A percentile compares a stretch with the other conserved stretches of the same genome.
Conservation (phyloP, 805 yeast species). For the Clavispora carvajalis region DNA sequence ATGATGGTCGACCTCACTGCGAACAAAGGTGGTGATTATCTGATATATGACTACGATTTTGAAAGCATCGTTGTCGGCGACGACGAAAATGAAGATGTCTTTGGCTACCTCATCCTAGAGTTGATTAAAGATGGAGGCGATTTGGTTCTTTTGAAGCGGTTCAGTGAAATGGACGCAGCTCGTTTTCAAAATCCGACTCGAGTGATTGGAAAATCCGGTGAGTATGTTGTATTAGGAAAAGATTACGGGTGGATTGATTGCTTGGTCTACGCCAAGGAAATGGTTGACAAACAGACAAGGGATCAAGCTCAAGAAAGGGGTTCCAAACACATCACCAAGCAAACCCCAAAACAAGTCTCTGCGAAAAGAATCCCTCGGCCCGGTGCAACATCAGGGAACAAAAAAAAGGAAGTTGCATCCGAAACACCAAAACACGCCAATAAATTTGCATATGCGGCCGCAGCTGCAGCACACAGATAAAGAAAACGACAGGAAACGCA, state of each 20-base stretch:
- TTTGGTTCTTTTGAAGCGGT: conserved; percentile 46
- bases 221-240: conserved; percentile 38
- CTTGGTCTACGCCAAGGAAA: conserved; percentile 58
- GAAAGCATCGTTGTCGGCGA: conserved; percentile 25
- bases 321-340: too few species aligned
- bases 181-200: conserved; percentile 19
- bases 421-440: conserved; percentile 12
- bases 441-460: conserved; percentile 43
- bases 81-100: conserved; percentile 23
- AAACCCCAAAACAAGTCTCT: conserved; percentile 1
- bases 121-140: conserved; percentile 47
- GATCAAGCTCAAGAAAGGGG: neutral
- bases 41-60: conserved; percentile 79
- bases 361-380: neutral
- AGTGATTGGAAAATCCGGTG: conserved; percentile 23
- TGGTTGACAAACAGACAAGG: conserved; percentile 20
- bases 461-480: conserved; percentile 34
- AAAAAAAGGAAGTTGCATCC: neutral
- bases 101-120: conserved; percentile 64
- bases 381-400: neutral
- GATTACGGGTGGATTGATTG: conserved; percentile 66
- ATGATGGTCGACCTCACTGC: conserved; percentile 38
- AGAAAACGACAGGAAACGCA: too few species aligned
- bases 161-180: conserved; percentile 34
- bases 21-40: conserved; percentile 38